These are phyloP conservation scores for Amphicarpaea edgeworthii DNA, from an alignment of 306 rosid genomes.

Conservation along the genomic window DNA sequence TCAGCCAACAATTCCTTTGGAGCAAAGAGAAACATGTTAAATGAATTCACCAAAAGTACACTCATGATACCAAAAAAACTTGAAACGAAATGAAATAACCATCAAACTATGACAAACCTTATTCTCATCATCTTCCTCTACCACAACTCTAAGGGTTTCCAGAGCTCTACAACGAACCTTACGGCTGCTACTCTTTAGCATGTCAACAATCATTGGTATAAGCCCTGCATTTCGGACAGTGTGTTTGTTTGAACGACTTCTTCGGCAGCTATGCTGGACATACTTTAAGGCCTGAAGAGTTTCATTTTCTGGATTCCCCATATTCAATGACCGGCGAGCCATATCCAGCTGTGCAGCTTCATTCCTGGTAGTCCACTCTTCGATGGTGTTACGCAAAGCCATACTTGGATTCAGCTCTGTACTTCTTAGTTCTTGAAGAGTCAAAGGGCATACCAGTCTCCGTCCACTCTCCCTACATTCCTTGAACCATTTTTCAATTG, in stretches of 20 bases:
- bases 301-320: slow-evolving; percentile 76
- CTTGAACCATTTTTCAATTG: slow-evolving; percentile 96
- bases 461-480: slow-evolving; percentile 90
- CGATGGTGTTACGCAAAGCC: slow-evolving; percentile 96
- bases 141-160: slow-evolving; percentile 84
- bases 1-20: slow-evolving; percentile 82
- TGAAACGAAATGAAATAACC: slow-evolving; percentile 45
- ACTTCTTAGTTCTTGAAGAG: slow-evolving; percentile 69
- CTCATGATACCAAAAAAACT: slow-evolving; percentile 17
- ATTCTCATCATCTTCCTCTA: slow-evolving; percentile 81
- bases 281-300: slow-evolving; percentile 72
- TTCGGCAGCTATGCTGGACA: slow-evolving; percentile 76
- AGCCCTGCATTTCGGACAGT: slow-evolving; percentile 75
- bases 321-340: slow-evolving; percentile 79
- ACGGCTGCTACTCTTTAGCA: slow-evolving; percentile 84
- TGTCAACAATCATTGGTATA: slow-evolving; percentile 86
- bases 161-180: slow-evolving; percentile 83
- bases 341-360: slow-evolving; percentile 94
- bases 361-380: slow-evolving; percentile 98
- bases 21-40: slow-evolving; percentile 52
- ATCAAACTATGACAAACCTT: slow-evolving; percentile 68
- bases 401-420: slow-evolving; percentile 88
- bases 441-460: slow-evolving; percentile 82
- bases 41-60: slow-evolving; percentile 38
- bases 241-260: slow-evolving; percentile 71